Evolutionary conservation across 2,329 filamentous ascomycete genomes (phyloP).

Genomic region (Diplocarpon mali): DNA sequence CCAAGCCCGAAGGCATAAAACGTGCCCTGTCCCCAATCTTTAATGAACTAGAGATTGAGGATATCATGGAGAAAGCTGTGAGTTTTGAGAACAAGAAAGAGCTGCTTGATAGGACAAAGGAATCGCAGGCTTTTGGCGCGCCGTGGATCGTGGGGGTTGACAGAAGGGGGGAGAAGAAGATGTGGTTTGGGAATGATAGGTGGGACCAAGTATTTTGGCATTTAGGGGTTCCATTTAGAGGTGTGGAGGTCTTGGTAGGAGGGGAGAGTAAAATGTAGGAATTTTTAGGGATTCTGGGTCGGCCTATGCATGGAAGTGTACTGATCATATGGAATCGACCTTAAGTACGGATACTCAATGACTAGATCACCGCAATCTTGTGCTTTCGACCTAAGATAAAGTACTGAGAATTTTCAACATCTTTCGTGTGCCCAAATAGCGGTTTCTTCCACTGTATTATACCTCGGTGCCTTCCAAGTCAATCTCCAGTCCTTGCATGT

Average conservation of each 20-base stretch:
- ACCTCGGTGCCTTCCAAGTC: too few species aligned
- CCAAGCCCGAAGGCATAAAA: constrained; percentile 9
- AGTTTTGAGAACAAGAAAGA: constrained; percentile 14
- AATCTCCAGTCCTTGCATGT: neutral
- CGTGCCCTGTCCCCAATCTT: constrained; percentile 11
- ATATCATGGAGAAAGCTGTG: constrained; percentile 12
- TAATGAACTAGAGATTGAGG: constrained; percentile 5
- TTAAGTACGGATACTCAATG: too few species aligned
- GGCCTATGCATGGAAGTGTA: too few species aligned
- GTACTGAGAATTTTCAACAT: too few species aligned
- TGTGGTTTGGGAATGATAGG: constrained; percentile 18
- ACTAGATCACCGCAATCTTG: too few species aligned
- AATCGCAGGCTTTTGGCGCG: constrained; percentile 14
- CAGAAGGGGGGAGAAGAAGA: constrained; percentile 8
- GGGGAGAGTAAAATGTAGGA: constrained; percentile 2
- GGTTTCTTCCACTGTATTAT: too few species aligned
- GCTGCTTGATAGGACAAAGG: constrained; percentile 12
- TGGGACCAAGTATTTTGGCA: constrained; percentile 17
- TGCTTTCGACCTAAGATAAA: too few species aligned
- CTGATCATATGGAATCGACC: too few species aligned
- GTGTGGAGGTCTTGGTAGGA: constrained; percentile 2
- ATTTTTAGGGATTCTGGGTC: too few species aligned
- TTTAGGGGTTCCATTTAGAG: constrained; percentile 13
- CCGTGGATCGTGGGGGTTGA: constrained; percentile 16
- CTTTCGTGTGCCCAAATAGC: too few species aligned